Conservation (phyloP, 2,329 filamentous ascomycete species). For the Arthrobotrys sphaeroides region DNA sequence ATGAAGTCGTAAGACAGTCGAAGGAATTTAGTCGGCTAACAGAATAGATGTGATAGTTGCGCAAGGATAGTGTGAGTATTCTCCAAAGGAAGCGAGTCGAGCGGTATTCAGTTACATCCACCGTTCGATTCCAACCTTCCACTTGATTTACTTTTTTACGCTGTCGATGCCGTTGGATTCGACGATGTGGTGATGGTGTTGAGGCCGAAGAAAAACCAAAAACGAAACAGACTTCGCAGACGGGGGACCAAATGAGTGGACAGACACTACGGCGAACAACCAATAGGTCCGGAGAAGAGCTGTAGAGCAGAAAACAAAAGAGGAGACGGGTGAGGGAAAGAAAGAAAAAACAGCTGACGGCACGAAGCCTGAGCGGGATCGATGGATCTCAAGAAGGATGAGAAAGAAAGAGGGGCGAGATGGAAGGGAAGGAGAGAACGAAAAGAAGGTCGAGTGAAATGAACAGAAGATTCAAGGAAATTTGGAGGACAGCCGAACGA, state of each 20-base stretch:
- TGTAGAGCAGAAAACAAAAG: conserved; percentile 62
- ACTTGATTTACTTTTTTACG: too few species aligned
- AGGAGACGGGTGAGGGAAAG: conserved; percentile 60
- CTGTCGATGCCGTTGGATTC: not conserved
- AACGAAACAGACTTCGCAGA: conserved; percentile 60
- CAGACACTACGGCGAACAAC: conserved; percentile 63
- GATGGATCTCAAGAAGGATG: conserved; percentile 54
- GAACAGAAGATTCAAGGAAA: conserved; percentile 35
- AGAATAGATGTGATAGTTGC: conserved; percentile 1
- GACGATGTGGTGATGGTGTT: not conserved
- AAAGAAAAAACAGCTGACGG: conserved; percentile 48
- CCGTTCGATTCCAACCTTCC: conserved; percentile 7
- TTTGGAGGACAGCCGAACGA: conserved; percentile 46
- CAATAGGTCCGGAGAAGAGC: conserved; percentile 61
- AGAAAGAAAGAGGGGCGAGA: conserved; percentile 53
- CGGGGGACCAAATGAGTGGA: conserved; percentile 60
- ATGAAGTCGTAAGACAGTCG: conserved; percentile 46
- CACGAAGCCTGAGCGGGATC: conserved; percentile 57
- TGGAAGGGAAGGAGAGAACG: conserved; percentile 52
- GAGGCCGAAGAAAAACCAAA: conserved; percentile 17
- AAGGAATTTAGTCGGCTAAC: conserved; percentile 33
- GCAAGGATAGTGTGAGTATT: conserved; percentile 13
- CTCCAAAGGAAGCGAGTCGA: conserved; percentile 10
- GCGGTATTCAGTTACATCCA: too few species aligned
- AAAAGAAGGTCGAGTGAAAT: conserved; percentile 45